Evolutionary conservation across 352 stramenopile species (phyloP).

Genomic region (Pythium inflatum): DNA sequence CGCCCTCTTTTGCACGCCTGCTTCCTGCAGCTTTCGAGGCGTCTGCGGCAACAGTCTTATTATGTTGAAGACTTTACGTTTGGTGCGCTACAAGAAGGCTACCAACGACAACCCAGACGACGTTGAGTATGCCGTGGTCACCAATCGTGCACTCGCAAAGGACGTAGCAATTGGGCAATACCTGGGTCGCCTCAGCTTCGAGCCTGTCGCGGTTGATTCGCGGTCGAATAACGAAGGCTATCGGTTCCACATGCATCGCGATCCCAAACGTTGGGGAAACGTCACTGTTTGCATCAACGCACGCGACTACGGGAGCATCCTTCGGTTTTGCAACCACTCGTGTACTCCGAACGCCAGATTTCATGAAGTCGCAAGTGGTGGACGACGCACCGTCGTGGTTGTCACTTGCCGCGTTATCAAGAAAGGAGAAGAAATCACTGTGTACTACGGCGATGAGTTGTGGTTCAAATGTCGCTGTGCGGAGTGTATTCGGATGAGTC

Average conservation of each 20-base stretch:
- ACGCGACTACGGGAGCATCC: neutral
- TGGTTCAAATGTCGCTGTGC: neutral
- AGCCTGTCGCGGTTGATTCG: neutral
- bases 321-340: neutral
- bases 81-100: too few species aligned
- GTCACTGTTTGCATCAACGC: neutral
- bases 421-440: neutral
- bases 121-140: neutral
- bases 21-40: neutral
- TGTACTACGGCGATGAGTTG: neutral
- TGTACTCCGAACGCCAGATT: neutral
- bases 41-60: neutral
- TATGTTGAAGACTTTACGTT: too few species aligned
- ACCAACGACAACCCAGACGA: too few species aligned
- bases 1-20: neutral
- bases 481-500: too few species aligned
- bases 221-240: neutral
- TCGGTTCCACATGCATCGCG: slow-evolving; percentile 2
- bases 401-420: neutral
- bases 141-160: neutral
- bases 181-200: neutral
- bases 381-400: neutral
- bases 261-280: neutral
- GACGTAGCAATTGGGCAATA: neutral
- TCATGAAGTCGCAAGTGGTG: neutral